phyloP scores from a whole-genome alignment of 768 basidiomycete genomes.

The Pleurotus cornucopiae region DNA sequence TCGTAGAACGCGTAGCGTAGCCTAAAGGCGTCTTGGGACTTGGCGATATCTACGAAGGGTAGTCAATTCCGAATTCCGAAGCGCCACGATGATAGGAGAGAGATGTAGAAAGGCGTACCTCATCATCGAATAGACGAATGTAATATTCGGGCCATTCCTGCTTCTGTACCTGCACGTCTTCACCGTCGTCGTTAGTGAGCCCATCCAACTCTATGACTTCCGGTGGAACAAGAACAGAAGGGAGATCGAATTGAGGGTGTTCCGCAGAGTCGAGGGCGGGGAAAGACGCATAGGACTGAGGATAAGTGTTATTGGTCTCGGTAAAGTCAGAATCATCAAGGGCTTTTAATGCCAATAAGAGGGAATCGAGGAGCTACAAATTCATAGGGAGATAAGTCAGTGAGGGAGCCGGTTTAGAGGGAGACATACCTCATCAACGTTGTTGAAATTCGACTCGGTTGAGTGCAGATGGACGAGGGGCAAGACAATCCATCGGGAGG shows the following conservation, averaged over 20 bases:
- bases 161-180: constrained; percentile 62
- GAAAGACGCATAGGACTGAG: constrained; percentile 60
- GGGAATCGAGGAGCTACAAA: constrained; percentile 67
- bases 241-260: constrained; percentile 59
- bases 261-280: constrained; percentile 34
- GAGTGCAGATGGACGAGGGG: constrained; percentile 54
- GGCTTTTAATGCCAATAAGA: constrained; percentile 56
- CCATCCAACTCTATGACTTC: constrained; percentile 81
- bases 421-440: constrained; percentile 55
- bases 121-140: constrained; percentile 62
- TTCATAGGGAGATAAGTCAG: too few relatives aligned
- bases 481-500: constrained; percentile 62
- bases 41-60: constrained; percentile 61
- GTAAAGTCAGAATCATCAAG: constrained; percentile 61
- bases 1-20: constrained; percentile 70
- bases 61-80: neutral
- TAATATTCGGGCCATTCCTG: constrained; percentile 81
- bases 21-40: constrained; percentile 71
- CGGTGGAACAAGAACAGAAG: constrained; percentile 80
- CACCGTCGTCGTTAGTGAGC: constrained; percentile 62
- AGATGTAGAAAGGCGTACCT: constrained; percentile 25
- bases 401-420: neutral
- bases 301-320: constrained; percentile 51
- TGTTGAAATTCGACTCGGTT: constrained; percentile 36
- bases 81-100: neutral